Evolutionary conservation across 1,139 yeast species (phyloP).

Genomic region (Scheffersomyces lignicola): DNA sequence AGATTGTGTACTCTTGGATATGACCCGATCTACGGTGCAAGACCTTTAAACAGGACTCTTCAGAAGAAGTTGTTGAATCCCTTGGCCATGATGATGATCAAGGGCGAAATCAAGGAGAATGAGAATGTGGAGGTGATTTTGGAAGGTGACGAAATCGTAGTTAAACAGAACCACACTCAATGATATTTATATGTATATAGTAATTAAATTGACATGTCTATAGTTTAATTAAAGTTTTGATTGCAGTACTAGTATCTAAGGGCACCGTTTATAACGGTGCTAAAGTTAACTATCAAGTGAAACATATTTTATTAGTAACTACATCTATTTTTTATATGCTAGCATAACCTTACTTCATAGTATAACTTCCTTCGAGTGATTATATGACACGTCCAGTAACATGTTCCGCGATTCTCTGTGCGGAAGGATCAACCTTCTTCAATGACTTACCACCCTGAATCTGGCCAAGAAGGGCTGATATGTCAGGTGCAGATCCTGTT

Average conservation of each 20-base stretch:
- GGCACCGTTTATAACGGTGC: too few species aligned
- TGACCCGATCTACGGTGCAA: conserved; percentile 90
- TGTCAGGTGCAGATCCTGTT: conserved; percentile 33
- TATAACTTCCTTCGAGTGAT: too few species aligned
- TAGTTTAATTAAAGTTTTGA: too few species aligned
- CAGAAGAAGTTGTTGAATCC: conserved; percentile 84
- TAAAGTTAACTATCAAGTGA: too few species aligned
- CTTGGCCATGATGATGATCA: conserved; percentile 74
- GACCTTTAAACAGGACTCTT: conserved; percentile 89
- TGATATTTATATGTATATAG: too few species aligned
- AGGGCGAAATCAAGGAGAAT: conserved; percentile 72
- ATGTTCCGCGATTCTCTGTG: conserved; percentile 47
- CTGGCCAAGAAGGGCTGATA: conserved; percentile 54
- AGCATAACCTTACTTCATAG: too few species aligned
- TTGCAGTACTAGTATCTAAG: too few species aligned
- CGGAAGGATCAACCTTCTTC: conserved; percentile 46
- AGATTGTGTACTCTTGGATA: conserved; percentile 85
- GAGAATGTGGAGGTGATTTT: conserved; percentile 55
- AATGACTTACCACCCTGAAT: conserved; percentile 54
- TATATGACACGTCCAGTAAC: conserved; percentile 53
- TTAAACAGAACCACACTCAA: conserved; percentile 57
- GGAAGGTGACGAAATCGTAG: conserved; percentile 26
- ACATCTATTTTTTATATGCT: too few species aligned
- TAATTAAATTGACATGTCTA: too few species aligned
- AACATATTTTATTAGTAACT: too few species aligned